Conservation (phyloP, 441 rosid genomes). For the Populus trichocarpa region DNA sequence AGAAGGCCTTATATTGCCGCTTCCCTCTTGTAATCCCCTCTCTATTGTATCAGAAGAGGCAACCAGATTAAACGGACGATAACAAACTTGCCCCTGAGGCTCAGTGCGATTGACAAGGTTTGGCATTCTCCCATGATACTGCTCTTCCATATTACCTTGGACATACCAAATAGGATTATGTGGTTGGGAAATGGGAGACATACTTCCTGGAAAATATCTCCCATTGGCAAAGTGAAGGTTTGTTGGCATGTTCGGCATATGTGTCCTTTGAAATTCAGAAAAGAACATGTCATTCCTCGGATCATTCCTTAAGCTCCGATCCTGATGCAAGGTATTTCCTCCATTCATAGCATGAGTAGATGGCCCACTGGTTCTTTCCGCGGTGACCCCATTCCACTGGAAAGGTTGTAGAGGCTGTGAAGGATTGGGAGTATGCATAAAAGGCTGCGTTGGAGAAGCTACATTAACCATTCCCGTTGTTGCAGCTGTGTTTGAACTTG, state of each 20-base stretch:
- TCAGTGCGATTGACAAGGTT: neutral
- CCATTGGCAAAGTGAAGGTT: constrained; percentile 5
- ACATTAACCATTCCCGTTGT: neutral
- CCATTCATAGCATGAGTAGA: neutral
- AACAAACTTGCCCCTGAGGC: neutral
- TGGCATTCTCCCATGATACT: neutral
- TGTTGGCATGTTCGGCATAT: neutral
- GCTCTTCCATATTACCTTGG: neutral
- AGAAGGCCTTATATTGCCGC: constrained; percentile 10
- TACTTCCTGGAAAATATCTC: constrained; percentile 8
- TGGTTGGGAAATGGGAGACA: constrained; percentile 2
- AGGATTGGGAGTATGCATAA: neutral
- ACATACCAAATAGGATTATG: neutral
- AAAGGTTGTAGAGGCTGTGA: constrained; percentile 6
- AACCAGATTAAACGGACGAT: neutral
- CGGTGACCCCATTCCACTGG: constrained; percentile 11
- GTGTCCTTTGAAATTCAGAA: constrained; percentile 7
- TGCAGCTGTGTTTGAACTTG: neutral
- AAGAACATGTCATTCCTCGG: neutral
- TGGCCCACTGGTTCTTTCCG: constrained; percentile 6
- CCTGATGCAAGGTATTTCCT: constrained; percentile 10
- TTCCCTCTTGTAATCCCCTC: constrained; percentile 1
- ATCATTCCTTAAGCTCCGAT: constrained; percentile 4
- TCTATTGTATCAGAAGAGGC: constrained; percentile 1
- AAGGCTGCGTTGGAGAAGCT: neutral